These are phyloP conservation scores for Sophora flavescens DNA, from an alignment of 306 rosid species.

Conservation along the genomic window DNA sequence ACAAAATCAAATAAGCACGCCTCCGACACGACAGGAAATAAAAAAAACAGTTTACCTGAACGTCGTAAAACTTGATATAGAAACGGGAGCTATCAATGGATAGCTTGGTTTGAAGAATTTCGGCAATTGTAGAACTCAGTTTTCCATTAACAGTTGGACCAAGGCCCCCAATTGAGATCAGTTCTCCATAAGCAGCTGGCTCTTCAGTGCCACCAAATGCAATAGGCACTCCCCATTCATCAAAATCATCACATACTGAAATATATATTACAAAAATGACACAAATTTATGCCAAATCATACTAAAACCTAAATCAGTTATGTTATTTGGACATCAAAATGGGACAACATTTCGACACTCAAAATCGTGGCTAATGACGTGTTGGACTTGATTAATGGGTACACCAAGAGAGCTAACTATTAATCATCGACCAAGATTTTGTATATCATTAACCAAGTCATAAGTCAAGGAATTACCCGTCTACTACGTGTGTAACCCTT, in stretches of 20 bases:
- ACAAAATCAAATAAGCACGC: slow-evolving; percentile 20
- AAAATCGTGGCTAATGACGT: too few relatives aligned
- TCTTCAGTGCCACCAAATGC: slow-evolving; percentile 90
- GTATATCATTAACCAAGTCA: too few relatives aligned
- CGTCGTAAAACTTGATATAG: slow-evolving; percentile 88
- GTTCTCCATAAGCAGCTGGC: slow-evolving; percentile 94
- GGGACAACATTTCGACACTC: too few relatives aligned
- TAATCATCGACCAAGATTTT: too few relatives aligned
- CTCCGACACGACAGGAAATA: slow-evolving; percentile 26
- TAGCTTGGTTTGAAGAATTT: slow-evolving; percentile 87
- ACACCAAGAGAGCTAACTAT: too few relatives aligned
- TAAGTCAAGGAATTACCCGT: too few relatives aligned
- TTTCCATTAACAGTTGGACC: slow-evolving; percentile 83
- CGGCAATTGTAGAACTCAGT: slow-evolving; percentile 89
- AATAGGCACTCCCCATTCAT: slow-evolving; percentile 86
- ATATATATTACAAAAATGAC: slow-evolving; percentile 5
- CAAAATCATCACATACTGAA: slow-evolving; percentile 94
- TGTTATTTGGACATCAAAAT: too few relatives aligned
- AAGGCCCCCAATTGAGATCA: slow-evolving; percentile 89
- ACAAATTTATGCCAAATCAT: slow-evolving; percentile 18
- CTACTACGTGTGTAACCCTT: too few relatives aligned
- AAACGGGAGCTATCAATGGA: slow-evolving; percentile 85
- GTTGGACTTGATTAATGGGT: too few relatives aligned
- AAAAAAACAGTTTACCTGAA: slow-evolving; percentile 56
- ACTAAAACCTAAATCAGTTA: too few relatives aligned